Base-by-base conservation (phyloP, 2,329 filamentous ascomycete genomes). In the Leptographium flavum region DNA sequence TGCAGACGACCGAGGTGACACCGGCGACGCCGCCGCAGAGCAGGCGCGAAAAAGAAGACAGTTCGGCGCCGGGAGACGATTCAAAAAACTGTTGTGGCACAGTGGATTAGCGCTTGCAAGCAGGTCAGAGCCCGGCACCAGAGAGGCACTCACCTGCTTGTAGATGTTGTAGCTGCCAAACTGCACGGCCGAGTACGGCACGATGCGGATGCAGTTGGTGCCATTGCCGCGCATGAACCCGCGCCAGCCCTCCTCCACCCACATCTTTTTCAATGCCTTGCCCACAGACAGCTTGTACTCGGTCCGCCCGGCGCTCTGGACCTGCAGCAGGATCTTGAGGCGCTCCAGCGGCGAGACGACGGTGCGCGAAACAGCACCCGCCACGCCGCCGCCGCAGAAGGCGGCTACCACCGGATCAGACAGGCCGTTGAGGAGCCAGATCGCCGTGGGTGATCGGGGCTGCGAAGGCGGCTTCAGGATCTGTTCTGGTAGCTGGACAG, bases 131-230 rank as follows among this genome's bases (percentile, higher is more conserved):
- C 15, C 23, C 22, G 25, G 38, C n/a, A 17, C 5, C n/a, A 8
- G 8, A 37, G 10, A n/a, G 21, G 33, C 15, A 21, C 21, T 36
- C n/a, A 93, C 88, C 67, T 79, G 76, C 65, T 94, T 95, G 67
- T 98, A 98, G 54, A 96, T 79, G 61, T 94, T 96, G 69, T 96
- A 98, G 59, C 87, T 93, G 54, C 90, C 90, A 63, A 98, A 98
- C 59, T 98, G 92, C 35, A 96, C 92, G 11, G 92, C 92, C 42
- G 90, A 96, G 63, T 98, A 98, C 5, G 92, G 92, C 43, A 98
- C 87, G 54, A 98, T 98, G 50, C 92, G 85, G 56, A 98, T 86
- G 70, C 92, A 98, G 63, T 98, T 98, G 49, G 88, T 95, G 51
- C 92, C 92, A 61, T 98, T 98, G 43, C 92, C 92, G 53, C 87